Evolutionary conservation across 257 asterid genomes (phyloP), one percentile per base, ranked within the genome.

Genomic region (Eustoma russellianum): DNA sequence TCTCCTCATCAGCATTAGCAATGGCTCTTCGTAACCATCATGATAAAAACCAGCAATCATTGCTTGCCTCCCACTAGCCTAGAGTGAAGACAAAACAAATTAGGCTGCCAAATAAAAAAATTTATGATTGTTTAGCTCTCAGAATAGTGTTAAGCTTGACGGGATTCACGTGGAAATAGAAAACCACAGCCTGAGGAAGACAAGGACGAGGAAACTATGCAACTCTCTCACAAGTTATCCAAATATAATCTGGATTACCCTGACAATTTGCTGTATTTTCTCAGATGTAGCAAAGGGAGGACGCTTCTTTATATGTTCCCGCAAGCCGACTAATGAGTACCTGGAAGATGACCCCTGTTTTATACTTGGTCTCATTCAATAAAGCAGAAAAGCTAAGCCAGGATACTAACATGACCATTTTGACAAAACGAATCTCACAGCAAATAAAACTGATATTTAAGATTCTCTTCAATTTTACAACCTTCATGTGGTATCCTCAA

Each of bases 251-350:
- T 3, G 40, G 43, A 63, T 67, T 72, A 91, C 98, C 88, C 94
- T 67, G 48, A 91, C 89, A 76, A 87, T 63, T 78, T 87, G 97
- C 78, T 91, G 97, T 76, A 91, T 85, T 68, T 91, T 91, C 73
- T 91, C 97, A 7, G 98, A 64, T 57, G 98, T 84, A 57, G 98
- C 93, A 54, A 91, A 70, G 52, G 98, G 98, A 41, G 97, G 98
- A 17, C 98, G 97, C 75, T 91, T 91, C 87, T 91, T 91, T 70
- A 91, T 91, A 65, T 91, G 97, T 65, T 91, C 98, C 67, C 98
- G 83, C 73, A 87, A 66, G 53, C 77, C 81, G 57, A 84, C 74
- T 73, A 91, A 55, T 3, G 95, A 80, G 66, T 80, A 79, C 59
- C 98, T 91, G 82, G 55, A 61, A 19, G 41, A 35, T n/a, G 17